Evolutionary conservation across 31 red algal genomes (phyloP).

Genomic region (Endocladia muricata): DNA sequence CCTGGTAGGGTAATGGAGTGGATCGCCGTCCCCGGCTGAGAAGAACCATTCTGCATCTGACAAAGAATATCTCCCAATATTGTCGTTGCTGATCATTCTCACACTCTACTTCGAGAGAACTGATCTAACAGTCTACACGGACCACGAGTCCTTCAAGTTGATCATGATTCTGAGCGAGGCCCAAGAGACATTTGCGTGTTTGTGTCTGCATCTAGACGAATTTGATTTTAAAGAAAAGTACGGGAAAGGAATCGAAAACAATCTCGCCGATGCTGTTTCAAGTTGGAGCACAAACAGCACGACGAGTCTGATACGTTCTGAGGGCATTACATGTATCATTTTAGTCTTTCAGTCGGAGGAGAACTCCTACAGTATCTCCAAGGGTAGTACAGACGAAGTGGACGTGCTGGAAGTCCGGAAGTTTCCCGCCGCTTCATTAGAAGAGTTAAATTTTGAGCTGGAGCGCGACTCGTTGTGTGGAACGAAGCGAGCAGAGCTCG

Average conservation of each 20-base stretch:
- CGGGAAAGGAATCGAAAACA: constrained; percentile 6
- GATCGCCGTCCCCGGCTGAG: constrained; percentile 32
- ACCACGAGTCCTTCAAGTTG: constrained; percentile 47
- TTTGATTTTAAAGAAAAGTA: constrained; percentile 11
- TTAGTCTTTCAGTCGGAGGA: not conserved
- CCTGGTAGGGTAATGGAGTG: constrained; percentile 44
- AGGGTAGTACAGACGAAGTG: not conserved
- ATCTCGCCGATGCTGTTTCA: constrained; percentile 13
- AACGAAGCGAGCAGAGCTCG: not conserved
- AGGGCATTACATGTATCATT: constrained; percentile 5
- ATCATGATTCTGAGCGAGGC: constrained; percentile 18
- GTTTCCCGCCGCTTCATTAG: not conserved
- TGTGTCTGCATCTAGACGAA: constrained; percentile 2
- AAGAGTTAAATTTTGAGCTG: not conserved
- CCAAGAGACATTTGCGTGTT: constrained; percentile 15
- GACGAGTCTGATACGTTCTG: not conserved
- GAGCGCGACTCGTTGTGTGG: not conserved
- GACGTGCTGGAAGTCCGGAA: not conserved
- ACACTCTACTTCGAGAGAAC: constrained; percentile 32
- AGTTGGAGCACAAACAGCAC: not conserved
- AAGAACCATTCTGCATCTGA: constrained; percentile 29
- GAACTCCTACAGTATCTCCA: not conserved
- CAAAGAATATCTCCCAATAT: constrained; percentile 37
- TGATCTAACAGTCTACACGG: constrained; percentile 20
- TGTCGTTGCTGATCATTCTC: constrained; percentile 17